Conservation (phyloP, 1,284 basidiomycete species). For the Boletellus dicymbophilus region DNA sequence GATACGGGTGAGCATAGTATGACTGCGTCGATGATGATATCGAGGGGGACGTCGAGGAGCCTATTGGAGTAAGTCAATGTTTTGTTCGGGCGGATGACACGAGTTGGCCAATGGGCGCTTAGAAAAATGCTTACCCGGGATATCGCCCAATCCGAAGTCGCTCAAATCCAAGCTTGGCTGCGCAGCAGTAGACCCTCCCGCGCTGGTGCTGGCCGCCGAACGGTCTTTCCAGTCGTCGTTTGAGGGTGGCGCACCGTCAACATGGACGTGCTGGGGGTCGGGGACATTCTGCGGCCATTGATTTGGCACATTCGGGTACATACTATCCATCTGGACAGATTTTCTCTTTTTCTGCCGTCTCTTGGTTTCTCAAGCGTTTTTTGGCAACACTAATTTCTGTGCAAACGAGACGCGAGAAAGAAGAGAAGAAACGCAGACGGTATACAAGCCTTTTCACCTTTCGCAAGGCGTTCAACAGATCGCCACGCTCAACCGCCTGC, state of each 20-base stretch:
- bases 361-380: conserved; percentile 48
- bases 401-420: conserved; percentile 42
- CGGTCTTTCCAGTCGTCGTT: conserved; percentile 52
- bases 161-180: conserved; percentile 43
- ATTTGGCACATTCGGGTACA: conserved; percentile 51
- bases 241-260: conserved; percentile 36
- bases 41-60: conserved; percentile 37
- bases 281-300: conserved; percentile 52
- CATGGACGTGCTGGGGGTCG: conserved; percentile 40
- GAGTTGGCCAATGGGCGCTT: conserved; percentile 27
- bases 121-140: conserved; percentile 36
- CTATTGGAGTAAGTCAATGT: conserved; percentile 26
- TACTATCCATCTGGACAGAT: conserved; percentile 51
- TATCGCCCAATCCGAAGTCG: conserved; percentile 42
- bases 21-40: conserved; percentile 42
- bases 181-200: conserved; percentile 32
- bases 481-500: conserved; percentile 39
- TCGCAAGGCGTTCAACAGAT: conserved; percentile 36
- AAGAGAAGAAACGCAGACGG: conserved; percentile 37
- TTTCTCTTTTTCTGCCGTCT: conserved; percentile 46
- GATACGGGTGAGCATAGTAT: conserved; percentile 39
- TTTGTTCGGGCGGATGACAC: neutral
- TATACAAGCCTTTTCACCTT: conserved; percentile 42
- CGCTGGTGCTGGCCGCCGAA: conserved; percentile 24
- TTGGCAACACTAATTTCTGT: conserved; percentile 54